Base-by-base conservation (phyloP, 2,329 filamentous ascomycete genomes). In the Fusarium oxysporum region DNA sequence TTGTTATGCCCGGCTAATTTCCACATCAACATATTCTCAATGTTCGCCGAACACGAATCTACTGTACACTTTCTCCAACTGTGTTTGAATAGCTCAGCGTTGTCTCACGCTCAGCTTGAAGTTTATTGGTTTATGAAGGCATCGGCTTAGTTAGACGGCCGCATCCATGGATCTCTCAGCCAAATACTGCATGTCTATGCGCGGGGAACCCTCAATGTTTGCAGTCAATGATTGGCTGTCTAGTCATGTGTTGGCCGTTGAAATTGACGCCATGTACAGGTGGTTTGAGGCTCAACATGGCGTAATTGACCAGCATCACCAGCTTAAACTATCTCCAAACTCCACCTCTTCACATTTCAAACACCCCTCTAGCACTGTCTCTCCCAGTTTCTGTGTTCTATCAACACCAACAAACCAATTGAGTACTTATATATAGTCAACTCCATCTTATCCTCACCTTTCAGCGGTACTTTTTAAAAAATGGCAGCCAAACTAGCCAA, bases 401-500 rank as follows among this genome's bases (percentile, higher is more conserved):
- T 8, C 19, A 33, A 25, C 33, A 14, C 19, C 2, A n/a, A 10
- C 12, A 19, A 47, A 32, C 23, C 17, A 28, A 17, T 4, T 10
- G 19, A 10, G 14, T 8, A 37, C 14, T 25, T 32, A 14, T 23
- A 33, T 45, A 21, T 6, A 60, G 17, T 9, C 19, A 19, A 19
- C 9, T 37, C 13, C 11, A 16, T 23, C 8, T 17, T 19, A 13
- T 11, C 13, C 17, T 43, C 13, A n/a, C 10, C 23, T 17, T n/a
- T 12, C 17, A 51, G 37, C 35, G 33, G 14, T 16, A 10, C 33
- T 6, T 13, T 32, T 51, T 33, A n/a, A 19, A 53, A 14, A 14
- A 69, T 75, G 70, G 59, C 59, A 25, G 62, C 48, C 37, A 77
- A 78, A 28, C 73, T 83, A 33, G 76, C 81, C 28, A 80, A 77